Evolutionary conservation across 2,329 filamentous ascomycete species (phyloP).

Genomic region (Sporothrix brunneoviolacea): DNA sequence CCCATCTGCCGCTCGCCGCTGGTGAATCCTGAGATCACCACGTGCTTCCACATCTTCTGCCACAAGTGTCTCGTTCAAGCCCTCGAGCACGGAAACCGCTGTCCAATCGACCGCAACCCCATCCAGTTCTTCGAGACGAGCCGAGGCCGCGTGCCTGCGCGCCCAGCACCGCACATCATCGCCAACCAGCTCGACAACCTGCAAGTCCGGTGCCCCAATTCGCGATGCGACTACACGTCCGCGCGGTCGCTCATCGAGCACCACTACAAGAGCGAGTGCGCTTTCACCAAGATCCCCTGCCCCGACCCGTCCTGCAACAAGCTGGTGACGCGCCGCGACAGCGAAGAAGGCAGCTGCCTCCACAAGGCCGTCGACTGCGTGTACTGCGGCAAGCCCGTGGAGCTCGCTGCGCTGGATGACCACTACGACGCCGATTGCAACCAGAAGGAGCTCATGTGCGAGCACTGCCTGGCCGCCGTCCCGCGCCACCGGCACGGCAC

Average conservation of each 20-base stretch:
- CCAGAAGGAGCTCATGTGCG: conserved; percentile 42
- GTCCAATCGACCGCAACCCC: conserved; percentile 52
- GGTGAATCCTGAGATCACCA: conserved; percentile 52
- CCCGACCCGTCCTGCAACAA: conserved; percentile 46
- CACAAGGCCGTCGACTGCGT: conserved; percentile 46
- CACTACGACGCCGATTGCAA: conserved; percentile 38
- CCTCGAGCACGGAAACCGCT: conserved; percentile 37
- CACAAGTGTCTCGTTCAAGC: conserved; percentile 46
- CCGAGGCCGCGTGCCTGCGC: conserved; percentile 10
- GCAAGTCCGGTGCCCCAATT: conserved; percentile 52
- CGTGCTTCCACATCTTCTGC: conserved; percentile 61
- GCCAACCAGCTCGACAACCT: conserved; percentile 56
- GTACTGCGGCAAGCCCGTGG: conserved; percentile 46
- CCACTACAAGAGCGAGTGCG: conserved; percentile 52
- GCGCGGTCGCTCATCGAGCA: conserved; percentile 48
- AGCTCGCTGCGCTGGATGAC: conserved; percentile 41
- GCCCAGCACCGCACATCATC: conserved; percentile 39
- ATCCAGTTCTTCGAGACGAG: conserved; percentile 28
- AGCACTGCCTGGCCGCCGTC: conserved; percentile 40
- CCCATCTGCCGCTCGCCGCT: conserved; percentile 52
- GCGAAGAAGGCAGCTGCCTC: conserved; percentile 44
- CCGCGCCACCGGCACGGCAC: conserved; percentile 38
- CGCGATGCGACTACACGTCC: conserved; percentile 45
- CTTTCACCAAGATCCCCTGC: conserved; percentile 50
- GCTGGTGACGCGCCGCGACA: conserved; percentile 44